Conservation (phyloP, 2,329 filamentous ascomycete species). For the Diaporthe capsici region DNA sequence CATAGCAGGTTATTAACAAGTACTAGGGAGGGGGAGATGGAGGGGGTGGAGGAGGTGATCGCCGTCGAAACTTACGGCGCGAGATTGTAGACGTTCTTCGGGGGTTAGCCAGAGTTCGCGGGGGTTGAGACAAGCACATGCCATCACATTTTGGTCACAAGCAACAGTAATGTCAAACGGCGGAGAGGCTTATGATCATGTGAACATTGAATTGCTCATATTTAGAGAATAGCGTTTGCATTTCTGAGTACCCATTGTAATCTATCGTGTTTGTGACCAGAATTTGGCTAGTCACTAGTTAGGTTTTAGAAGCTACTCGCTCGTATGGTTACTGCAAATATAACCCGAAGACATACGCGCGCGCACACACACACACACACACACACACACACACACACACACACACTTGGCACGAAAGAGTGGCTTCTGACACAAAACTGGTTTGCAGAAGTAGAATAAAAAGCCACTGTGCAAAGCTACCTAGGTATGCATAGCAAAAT, state of each 20-base stretch:
- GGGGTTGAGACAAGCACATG: not conserved
- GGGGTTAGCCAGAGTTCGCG: not conserved
- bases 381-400: no score
- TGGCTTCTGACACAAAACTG: no score
- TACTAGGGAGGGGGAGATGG: not conserved
- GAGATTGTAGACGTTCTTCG: not conserved
- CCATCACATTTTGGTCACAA: not conserved
- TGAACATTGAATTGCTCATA: not conserved
- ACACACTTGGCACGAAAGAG: no score
- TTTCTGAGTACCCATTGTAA: not conserved
- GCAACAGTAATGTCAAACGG: not conserved
- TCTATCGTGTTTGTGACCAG: not conserved
- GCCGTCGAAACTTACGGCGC: not conserved
- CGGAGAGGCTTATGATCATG: not conserved
- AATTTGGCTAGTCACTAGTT: not conserved
- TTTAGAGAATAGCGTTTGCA: not conserved
- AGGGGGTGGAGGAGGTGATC: not conserved
- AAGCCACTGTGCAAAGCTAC: no score
- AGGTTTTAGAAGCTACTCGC: not conserved
- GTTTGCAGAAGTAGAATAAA: no score
- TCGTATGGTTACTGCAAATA: not conserved
- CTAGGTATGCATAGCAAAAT: no score
- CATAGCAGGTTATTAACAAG: not conserved
- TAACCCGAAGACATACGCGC: not conserved
- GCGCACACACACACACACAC: no score